Evolutionary conservation across 2,329 filamentous ascomycete genomes (phyloP).

Genomic region (Fusarium nygamai): DNA sequence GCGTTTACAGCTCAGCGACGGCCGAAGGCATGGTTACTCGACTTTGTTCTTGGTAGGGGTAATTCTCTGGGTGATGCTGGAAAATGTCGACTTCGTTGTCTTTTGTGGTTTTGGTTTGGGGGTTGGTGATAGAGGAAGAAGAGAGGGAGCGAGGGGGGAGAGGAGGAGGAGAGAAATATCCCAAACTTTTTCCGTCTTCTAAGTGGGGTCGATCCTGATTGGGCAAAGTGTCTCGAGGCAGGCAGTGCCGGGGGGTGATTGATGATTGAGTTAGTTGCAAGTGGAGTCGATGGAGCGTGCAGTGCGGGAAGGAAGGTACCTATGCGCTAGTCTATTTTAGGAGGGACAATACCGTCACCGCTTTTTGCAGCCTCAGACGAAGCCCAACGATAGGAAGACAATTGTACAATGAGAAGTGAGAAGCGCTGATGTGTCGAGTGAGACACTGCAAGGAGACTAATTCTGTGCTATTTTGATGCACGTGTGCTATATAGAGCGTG

Average conservation of each 20-base stretch:
- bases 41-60: constrained; percentile 68
- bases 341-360: constrained; percentile 40
- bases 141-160: constrained; percentile 40
- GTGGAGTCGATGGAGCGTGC: constrained; percentile 11
- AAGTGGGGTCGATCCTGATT: constrained; percentile 41
- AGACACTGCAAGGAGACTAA: constrained; percentile 33
- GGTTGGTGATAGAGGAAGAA: constrained; percentile 45
- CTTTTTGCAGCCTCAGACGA: constrained; percentile 39
- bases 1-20: constrained; percentile 91
- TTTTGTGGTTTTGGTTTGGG: constrained; percentile 49
- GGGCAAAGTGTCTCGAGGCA: constrained; percentile 26
- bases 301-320: constrained; percentile 26
- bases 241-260: constrained; percentile 26
- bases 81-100: constrained; percentile 72
- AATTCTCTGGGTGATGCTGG: constrained; percentile 46
- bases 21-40: constrained; percentile 77
- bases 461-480: background rate
- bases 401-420: constrained; percentile 6
- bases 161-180: constrained; percentile 44
- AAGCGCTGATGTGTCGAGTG: constrained; percentile 30
- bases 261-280: constrained; percentile 1
- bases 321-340: constrained; percentile 26
- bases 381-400: constrained; percentile 24
- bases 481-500: background rate
- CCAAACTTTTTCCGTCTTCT: constrained; percentile 43